Evolutionary conservation across 345 rosid species (phyloP).

Genomic region (Erysimum cheiranthoides): DNA sequence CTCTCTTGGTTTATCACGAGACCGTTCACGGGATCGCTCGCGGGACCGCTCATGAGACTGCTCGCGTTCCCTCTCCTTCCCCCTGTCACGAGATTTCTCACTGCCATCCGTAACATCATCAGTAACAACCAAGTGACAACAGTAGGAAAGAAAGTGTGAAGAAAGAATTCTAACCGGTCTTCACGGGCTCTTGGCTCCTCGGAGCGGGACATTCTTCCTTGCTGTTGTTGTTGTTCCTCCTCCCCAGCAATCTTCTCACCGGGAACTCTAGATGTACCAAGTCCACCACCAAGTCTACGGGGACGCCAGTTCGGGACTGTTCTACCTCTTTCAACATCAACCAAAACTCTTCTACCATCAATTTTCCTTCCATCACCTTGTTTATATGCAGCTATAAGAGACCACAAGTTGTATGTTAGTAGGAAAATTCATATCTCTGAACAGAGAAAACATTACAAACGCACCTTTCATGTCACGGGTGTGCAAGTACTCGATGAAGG

Average conservation of each 20-base stretch:
- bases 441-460: background rate
- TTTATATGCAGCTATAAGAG: conserved; percentile 84
- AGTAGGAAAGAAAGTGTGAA: background rate
- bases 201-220: conserved; percentile 62
- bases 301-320: conserved; percentile 99
- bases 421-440: background rate
- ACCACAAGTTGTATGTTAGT: conserved; percentile 25
- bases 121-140: conserved; percentile 16
- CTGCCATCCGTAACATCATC: conserved; percentile 47
- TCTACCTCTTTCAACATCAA: conserved; percentile 98
- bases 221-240: conserved; percentile 50
- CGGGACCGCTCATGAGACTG: conserved; percentile 71
- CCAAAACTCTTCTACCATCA: conserved; percentile 98
- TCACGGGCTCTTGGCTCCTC: conserved; percentile 90
- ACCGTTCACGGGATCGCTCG: conserved; percentile 75
- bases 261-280: conserved; percentile 88
- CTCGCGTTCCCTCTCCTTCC: conserved; percentile 45
- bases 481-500: conserved; percentile 92
- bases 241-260: conserved; percentile 90
- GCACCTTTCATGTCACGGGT: conserved; percentile 98
- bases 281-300: conserved; percentile 99
- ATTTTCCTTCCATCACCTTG: conserved; percentile 99
- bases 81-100: conserved; percentile 78
- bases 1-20: conserved; percentile 81
- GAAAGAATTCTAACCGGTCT: conserved; percentile 60